These are phyloP conservation scores for Cladophialophora psammophila DNA, from an alignment of 2,329 filamentous ascomycete species.

Conservation along the genomic window DNA sequence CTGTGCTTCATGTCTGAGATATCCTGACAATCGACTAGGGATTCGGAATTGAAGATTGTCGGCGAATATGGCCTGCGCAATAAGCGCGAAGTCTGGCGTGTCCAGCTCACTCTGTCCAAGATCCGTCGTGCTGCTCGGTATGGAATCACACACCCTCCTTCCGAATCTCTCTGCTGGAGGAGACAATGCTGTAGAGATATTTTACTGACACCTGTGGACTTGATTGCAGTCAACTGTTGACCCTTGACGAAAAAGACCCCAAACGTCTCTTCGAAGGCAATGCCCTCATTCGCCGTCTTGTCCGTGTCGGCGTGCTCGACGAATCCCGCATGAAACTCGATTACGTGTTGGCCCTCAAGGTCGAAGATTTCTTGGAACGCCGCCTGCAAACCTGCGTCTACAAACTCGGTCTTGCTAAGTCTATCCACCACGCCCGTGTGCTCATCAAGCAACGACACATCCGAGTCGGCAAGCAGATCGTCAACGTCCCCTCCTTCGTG, in stretches of 20 bases:
- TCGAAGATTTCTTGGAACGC: conserved; percentile 99
- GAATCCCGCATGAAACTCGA: conserved; percentile 99
- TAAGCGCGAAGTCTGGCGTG: conserved; percentile 99
- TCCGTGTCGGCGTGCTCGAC: conserved; percentile 99
- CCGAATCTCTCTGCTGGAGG: background rate
- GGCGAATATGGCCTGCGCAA: conserved; percentile 99
- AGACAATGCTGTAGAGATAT: background rate
- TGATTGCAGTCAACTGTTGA: conserved; percentile 87
- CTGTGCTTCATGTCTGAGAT: conserved; percentile 93
- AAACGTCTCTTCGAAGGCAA: conserved; percentile 99
- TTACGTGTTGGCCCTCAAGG: conserved; percentile 99
- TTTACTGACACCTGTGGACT: conserved; percentile 38
- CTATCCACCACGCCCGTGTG: conserved; percentile 99
- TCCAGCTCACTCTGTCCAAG: conserved; percentile 99
- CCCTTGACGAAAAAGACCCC: conserved; percentile 99
- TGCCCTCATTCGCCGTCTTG: conserved; percentile 99
- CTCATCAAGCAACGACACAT: conserved; percentile 99
- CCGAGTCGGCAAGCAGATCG: conserved; percentile 99
- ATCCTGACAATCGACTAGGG: conserved; percentile 76
- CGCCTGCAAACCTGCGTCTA: conserved; percentile 99
- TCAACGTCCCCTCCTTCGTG: conserved; percentile 99
- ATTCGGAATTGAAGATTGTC: conserved; percentile 99
- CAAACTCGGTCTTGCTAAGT: conserved; percentile 99
- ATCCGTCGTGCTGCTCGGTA: conserved; percentile 99
- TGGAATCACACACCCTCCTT: conserved; percentile 43